Evolutionary conservation across 805 yeast genomes (phyloP).

Genomic region (Ogataea nonfermentans): DNA sequence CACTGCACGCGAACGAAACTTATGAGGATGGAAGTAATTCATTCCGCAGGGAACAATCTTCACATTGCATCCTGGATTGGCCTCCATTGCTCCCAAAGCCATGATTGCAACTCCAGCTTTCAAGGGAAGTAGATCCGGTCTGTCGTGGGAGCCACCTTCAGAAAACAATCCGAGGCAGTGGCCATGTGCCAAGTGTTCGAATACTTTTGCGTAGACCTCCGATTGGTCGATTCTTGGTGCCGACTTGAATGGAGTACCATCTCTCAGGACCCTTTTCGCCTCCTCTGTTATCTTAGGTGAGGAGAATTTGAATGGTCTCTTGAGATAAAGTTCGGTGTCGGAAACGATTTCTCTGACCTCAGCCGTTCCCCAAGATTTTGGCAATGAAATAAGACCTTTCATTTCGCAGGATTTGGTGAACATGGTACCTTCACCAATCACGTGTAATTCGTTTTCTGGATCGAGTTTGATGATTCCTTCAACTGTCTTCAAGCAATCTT

Average conservation of each 20-base stretch:
- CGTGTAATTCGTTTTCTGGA: slow-evolving; percentile 39
- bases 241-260: slow-evolving; percentile 59
- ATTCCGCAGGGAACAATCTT: slow-evolving; percentile 82
- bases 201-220: slow-evolving; percentile 78
- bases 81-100: slow-evolving; percentile 93
- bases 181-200: slow-evolving; percentile 75
- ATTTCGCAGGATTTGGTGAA: slow-evolving; percentile 63
- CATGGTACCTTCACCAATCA: slow-evolving; percentile 63
- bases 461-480: slow-evolving; percentile 63
- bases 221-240: slow-evolving; percentile 89
- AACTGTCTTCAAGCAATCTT: slow-evolving; percentile 73
- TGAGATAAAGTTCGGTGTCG: slow-evolving; percentile 66
- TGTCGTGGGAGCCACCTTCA: slow-evolving; percentile 97
- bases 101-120: slow-evolving; percentile 98
- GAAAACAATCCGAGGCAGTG: slow-evolving; percentile 92
- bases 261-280: slow-evolving; percentile 39
- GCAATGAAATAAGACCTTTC: slow-evolving; percentile 72
- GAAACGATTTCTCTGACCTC: slow-evolving; percentile 66
- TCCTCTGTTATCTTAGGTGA: slow-evolving; percentile 40
- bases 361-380: slow-evolving; percentile 72
- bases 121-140: slow-evolving; percentile 85
- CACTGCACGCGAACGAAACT: slow-evolving; percentile 92
- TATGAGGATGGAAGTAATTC: slow-evolving; percentile 95
- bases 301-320: slow-evolving; percentile 59
- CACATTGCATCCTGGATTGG: slow-evolving; percentile 71